Evolutionary conservation across 2,329 filamentous ascomycete species (phyloP), one percentile per base, ranked within the genome.

Genomic region (Pseudophaeomoniella oleicola): DNA sequence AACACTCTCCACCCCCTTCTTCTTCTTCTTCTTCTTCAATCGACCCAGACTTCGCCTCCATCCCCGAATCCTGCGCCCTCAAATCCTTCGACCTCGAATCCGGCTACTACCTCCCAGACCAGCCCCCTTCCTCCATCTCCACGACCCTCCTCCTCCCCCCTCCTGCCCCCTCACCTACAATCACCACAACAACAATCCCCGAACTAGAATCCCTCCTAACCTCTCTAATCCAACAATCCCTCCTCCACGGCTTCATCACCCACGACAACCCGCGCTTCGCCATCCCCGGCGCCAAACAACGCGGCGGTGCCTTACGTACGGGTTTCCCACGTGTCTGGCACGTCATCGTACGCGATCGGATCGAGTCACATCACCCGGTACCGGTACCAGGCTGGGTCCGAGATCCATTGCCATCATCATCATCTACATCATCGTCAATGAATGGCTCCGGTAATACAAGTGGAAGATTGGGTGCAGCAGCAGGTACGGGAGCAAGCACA

Each of bases 161-260:
- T 43, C 37, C 12, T 45, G 46, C 37, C 59, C 42, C 63, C 77
- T 19, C 22, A 27, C n/a, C 22, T 9, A 9, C 22, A 27, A 9
- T n/a, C 22, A 6, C 6, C 6, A 27, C n/a, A 6, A 6, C 22
- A 6, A 67, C 72, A 29, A 57, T 71, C 22, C 60, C 71, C 11
- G 78, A 84, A 46, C 66, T 92, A n/a, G 85, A 94, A 57, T 75
- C 75, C 32, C 75, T 83, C 34, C 69, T 92, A 10, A 74, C 81
- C 0, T 78, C 78, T 9, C 69, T 94, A 10, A 72, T 92, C 14
- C 75, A 81, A 35, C 83, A 93, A 56, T 83, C 81, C 1, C 63
- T 94, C 16, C 66, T 94, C 52, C 76, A 79, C 46, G 88, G 87
- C 2, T 94, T 87, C 50, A 71, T 94, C 17, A 82, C 81, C 12